phyloP scores from a whole-genome alignment of 805 yeast species.

The Pichia eremophila region DNA sequence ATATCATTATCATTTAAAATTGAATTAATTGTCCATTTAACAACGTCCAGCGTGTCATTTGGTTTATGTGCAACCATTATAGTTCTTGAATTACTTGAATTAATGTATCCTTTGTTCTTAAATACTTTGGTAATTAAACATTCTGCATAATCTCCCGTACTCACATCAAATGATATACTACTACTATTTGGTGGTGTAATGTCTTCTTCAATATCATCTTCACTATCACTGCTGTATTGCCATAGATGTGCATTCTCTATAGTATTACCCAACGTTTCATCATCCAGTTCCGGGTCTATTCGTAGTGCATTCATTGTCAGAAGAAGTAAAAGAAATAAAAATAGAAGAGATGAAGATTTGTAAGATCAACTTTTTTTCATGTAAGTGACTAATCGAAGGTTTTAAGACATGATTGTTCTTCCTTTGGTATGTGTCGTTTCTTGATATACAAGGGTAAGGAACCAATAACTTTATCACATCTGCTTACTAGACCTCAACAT shows the following conservation, averaged over 20 bases:
- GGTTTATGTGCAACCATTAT: conserved; percentile 34
- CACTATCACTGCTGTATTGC: too few species aligned
- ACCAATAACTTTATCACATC: conserved; percentile 74
- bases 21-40: conserved; percentile 37
- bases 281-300: conserved; percentile 9
- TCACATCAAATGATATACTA: conserved; percentile 28
- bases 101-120: conserved; percentile 23
- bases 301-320: too few species aligned
- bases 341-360: too few species aligned
- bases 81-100: conserved; percentile 30
- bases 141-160: conserved; percentile 21
- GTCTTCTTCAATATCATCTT: too few species aligned
- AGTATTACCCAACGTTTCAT: conserved; percentile 23
- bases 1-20: conserved; percentile 37
- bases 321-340: too few species aligned
- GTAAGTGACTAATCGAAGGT: too few species aligned
- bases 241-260: conserved; percentile 21
- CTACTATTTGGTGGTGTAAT: not conserved
- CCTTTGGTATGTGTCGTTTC: conserved; percentile 70
- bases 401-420: too few species aligned
- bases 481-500: conserved; percentile 91
- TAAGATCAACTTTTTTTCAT: too few species aligned
- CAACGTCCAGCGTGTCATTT: conserved; percentile 32
- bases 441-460: conserved; percentile 88
- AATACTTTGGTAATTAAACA: conserved; percentile 32